phyloP scores from a whole-genome alignment of 2,329 filamentous ascomycete species.

The Nigrospora sphaerica region DNA sequence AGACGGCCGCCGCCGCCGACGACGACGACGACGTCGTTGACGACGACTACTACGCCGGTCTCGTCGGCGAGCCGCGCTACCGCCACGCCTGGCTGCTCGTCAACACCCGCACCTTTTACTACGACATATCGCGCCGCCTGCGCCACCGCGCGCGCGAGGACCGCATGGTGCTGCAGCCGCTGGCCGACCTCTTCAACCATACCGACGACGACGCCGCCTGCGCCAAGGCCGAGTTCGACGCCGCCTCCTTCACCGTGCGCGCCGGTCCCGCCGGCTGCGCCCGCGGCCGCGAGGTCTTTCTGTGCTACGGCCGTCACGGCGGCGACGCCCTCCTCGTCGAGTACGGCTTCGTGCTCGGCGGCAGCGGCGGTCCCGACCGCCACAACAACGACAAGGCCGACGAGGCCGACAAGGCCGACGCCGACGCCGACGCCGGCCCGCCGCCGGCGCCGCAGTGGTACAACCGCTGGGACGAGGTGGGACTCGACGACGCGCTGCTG shows the following conservation, averaged over 20 bases:
- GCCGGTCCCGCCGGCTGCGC: constrained; percentile 39
- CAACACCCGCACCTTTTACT: constrained; percentile 58
- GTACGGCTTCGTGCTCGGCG: constrained; percentile 45
- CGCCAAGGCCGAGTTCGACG: constrained; percentile 45
- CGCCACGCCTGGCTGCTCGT: constrained; percentile 52
- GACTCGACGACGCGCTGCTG: constrained; percentile 39
- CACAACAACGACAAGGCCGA: constrained; percentile 37
- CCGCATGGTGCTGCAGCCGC: constrained; percentile 62
- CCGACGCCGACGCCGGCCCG: constrained; percentile 42
- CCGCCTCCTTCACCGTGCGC: constrained; percentile 45
- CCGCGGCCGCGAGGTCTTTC: constrained; percentile 57
- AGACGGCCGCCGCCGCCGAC: not conserved
- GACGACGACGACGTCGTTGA: not conserved
- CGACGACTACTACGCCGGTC: not conserved
- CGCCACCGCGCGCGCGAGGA: constrained; percentile 40
- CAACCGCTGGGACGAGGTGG: constrained; percentile 45
- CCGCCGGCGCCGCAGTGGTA: constrained; percentile 15
- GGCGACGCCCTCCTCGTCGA: constrained; percentile 69
- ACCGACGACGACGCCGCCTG: constrained; percentile 26
- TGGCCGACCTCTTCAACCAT: constrained; percentile 67
- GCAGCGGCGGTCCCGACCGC: not conserved
- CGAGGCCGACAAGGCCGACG: constrained; percentile 29
- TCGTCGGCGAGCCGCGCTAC: constrained; percentile 27
- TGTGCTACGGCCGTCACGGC: constrained; percentile 63
- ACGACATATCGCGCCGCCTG: constrained; percentile 36